Conservation (phyloP, 2,329 filamentous ascomycete species). For the Pseudocercospora vitis region DNA sequence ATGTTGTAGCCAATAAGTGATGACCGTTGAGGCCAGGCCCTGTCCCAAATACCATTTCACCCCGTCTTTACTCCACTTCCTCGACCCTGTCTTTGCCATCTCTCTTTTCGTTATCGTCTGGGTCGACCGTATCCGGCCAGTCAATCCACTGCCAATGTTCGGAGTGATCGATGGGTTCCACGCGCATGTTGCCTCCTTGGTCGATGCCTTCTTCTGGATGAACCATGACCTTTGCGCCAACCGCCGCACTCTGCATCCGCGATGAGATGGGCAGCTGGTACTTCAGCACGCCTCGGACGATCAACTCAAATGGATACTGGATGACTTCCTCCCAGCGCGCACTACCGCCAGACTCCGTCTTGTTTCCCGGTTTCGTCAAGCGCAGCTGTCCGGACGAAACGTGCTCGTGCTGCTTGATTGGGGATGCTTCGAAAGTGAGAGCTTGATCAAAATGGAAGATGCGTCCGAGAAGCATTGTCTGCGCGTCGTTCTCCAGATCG, state of each 20-base stretch:
- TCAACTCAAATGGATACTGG: constrained; percentile 88
- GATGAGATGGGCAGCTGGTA: constrained; percentile 68
- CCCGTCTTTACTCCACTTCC: constrained; percentile 8
- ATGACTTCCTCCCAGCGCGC: constrained; percentile 88
- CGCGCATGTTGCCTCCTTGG: constrained; percentile 33
- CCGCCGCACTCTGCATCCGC: constrained; percentile 52
- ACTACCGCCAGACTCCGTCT: constrained; percentile 76
- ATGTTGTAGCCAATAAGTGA: constrained; percentile 17
- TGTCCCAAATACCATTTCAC: background rate
- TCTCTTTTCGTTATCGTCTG: constrained; percentile 14
- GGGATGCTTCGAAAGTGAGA: constrained; percentile 83
- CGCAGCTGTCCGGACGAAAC: constrained; percentile 81
- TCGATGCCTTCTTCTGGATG: constrained; percentile 41
- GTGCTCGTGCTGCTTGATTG: constrained; percentile 72
- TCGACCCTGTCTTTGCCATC: constrained; percentile 12
- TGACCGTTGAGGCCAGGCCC: constrained; percentile 7
- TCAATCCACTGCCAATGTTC: constrained; percentile 38
- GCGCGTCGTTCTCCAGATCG: constrained; percentile 60
- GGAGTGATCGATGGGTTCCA: constrained; percentile 30
- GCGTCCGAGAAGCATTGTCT: constrained; percentile 88
- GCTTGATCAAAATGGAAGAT: constrained; percentile 85
- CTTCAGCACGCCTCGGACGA: constrained; percentile 85
- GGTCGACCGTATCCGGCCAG: constrained; percentile 25
- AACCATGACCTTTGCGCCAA: constrained; percentile 45
- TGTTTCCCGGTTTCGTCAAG: constrained; percentile 79